Percentiles rank a stretch among this genome's conserved stretches.
Evolutionary conservation across 257 asterid genomes (phyloP).

Genomic region (Rhazya stricta): DNA sequence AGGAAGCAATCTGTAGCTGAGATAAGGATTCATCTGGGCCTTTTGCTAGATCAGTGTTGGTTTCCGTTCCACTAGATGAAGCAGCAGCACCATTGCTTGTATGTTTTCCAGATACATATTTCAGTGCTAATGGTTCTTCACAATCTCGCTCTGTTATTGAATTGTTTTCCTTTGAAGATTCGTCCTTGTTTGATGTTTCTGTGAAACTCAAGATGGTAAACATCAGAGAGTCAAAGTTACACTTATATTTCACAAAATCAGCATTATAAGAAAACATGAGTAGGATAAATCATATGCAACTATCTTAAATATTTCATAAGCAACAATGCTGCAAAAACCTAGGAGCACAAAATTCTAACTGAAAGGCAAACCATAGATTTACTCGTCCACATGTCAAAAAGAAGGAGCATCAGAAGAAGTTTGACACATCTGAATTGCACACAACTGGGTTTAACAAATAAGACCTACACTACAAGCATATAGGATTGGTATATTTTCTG

Average conservation of each 20-base stretch:
- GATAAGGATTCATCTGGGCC: conserved; percentile 1
- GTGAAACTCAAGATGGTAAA: conserved; percentile 14
- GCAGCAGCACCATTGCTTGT: conserved; percentile 13
- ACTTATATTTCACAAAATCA: conserved; percentile 7
- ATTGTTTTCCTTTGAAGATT: conserved; percentile 26
- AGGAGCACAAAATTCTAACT: background rate
- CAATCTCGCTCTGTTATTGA: conserved; percentile 19
- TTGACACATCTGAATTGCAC: background rate
- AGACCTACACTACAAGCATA: background rate
- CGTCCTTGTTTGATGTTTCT: conserved; percentile 38
- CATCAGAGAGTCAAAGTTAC: background rate
- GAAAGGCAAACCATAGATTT: background rate
- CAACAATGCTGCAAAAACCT: background rate
- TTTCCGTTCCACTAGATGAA: background rate
- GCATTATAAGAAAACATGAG: background rate
- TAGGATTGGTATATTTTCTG: background rate
- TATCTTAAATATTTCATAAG: background rate
- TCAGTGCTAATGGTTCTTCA: conserved; percentile 23
- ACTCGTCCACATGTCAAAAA: background rate
- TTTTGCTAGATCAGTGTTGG: background rate
- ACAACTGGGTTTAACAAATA: background rate
- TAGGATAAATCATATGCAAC: background rate
- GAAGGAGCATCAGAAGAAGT: conserved; percentile 8
- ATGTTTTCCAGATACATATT: conserved; percentile 24
- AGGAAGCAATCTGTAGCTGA: conserved; percentile 24